Percentiles rank a stretch among this genome's conserved stretches.
Conservation (phyloP, 1,284 basidiomycete genomes). For the Serendipita sp. region DNA sequence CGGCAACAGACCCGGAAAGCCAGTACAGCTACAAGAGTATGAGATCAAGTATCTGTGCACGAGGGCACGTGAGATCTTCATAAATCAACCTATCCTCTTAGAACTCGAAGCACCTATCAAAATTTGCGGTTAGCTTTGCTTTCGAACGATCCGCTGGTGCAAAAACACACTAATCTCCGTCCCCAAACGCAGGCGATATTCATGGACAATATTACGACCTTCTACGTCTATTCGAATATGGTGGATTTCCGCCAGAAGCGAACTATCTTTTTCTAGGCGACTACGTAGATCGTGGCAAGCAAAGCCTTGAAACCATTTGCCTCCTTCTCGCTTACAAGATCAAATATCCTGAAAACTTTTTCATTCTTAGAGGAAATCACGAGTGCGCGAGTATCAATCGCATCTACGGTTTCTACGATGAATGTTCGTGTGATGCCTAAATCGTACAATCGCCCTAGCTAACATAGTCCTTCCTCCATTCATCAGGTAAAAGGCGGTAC, state of each 20-base stretch:
- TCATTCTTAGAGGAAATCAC: conserved; percentile 88
- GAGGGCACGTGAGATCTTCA: conserved; percentile 90
- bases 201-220: conserved; percentile 95
- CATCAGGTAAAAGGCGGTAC: conserved; percentile 83
- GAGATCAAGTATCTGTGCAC: conserved; percentile 94
- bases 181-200: conserved; percentile 58
- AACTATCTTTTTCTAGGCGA: conserved; percentile 94
- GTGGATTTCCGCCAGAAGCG: conserved; percentile 89
- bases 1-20: conserved; percentile 86
- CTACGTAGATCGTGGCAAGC: conserved; percentile 92
- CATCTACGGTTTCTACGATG: conserved; percentile 94
- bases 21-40: conserved; percentile 86
- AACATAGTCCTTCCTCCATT: neutral
- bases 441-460: neutral
- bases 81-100: conserved; percentile 86
- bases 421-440: conserved; percentile 47
- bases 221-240: conserved; percentile 85
- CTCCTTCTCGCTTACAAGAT: conserved; percentile 88
- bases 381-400: conserved; percentile 91
- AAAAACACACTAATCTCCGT: conserved; percentile 8
- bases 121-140: conserved; percentile 66
- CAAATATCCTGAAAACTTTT: conserved; percentile 98
- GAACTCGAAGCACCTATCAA: conserved; percentile 94
- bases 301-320: conserved; percentile 87
- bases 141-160: conserved; percentile 7